Evolutionary conservation across 2,329 filamentous ascomycete species (phyloP).

Genomic region (Aphanocladium album): DNA sequence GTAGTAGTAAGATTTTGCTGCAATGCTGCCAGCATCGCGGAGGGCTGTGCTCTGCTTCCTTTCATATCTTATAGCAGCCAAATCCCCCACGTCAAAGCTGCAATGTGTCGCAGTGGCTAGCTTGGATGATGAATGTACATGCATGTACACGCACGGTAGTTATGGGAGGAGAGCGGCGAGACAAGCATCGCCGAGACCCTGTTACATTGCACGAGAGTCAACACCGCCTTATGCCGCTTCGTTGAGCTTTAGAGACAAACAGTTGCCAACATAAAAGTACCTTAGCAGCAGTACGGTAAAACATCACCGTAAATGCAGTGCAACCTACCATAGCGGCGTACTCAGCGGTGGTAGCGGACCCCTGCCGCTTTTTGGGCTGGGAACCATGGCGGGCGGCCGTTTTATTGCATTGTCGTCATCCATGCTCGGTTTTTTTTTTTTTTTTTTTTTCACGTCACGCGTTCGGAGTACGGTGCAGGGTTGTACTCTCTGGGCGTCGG

Average conservation of each 20-base stretch:
- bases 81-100: neutral
- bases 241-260: neutral
- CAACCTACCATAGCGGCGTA: neutral
- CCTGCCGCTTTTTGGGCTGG: neutral
- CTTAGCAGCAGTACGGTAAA: neutral
- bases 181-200: neutral
- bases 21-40: too few relatives aligned
- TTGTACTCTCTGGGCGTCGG: constrained; percentile 3
- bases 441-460: constrained; percentile 10
- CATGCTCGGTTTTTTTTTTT: neutral
- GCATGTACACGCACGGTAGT: neutral
- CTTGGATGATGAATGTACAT: neutral
- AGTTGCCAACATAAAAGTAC: too few relatives aligned
- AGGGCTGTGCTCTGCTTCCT: too few relatives aligned
- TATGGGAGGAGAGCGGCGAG: neutral
- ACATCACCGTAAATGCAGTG: neutral
- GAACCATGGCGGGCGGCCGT: neutral
- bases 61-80: too few relatives aligned
- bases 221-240: neutral
- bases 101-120: neutral
- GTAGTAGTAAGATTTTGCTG: too few relatives aligned
- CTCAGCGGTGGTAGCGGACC: neutral
- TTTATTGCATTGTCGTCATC: constrained; percentile 4
- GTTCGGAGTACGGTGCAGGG: constrained; percentile 9
- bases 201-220: neutral